These are phyloP conservation scores for Rhynchospora tenuis DNA, from an alignment of 176 grass and related monocot genomes.

Conservation along the genomic window DNA sequence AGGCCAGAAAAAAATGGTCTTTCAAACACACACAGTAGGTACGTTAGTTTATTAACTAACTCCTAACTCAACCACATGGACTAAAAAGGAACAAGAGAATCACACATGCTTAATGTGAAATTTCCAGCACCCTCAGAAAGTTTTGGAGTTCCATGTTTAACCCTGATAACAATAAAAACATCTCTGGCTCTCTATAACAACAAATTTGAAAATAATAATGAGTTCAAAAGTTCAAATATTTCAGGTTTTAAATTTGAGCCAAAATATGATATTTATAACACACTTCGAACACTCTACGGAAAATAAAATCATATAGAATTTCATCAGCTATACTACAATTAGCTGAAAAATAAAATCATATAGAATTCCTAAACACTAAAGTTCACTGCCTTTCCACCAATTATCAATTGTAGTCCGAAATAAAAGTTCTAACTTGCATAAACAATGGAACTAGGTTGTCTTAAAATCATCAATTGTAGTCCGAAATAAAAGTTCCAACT, in stretches of 20 bases:
- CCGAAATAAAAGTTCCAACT: neutral
- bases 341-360: neutral
- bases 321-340: neutral
- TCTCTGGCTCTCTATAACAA: neutral
- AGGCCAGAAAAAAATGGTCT: neutral
- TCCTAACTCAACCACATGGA: neutral
- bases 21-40: neutral
- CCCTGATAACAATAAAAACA: neutral
- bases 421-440: neutral
- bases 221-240: neutral
- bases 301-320: neutral
- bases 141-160: neutral
- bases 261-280: neutral
- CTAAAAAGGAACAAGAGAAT: neutral
- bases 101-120: neutral
- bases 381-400: neutral
- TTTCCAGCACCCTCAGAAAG: neutral
- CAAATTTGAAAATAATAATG: neutral
- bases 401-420: neutral
- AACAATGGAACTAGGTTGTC: neutral
- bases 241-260: neutral
- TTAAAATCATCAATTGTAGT: neutral
- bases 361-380: neutral
- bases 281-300: neutral
- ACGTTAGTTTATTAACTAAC: neutral